Percentiles rank a stretch among this genome's conserved stretches.
Conservation (phyloP, 495 filamentous ascomycete species). For the Hypoxylon cercidicola region DNA sequence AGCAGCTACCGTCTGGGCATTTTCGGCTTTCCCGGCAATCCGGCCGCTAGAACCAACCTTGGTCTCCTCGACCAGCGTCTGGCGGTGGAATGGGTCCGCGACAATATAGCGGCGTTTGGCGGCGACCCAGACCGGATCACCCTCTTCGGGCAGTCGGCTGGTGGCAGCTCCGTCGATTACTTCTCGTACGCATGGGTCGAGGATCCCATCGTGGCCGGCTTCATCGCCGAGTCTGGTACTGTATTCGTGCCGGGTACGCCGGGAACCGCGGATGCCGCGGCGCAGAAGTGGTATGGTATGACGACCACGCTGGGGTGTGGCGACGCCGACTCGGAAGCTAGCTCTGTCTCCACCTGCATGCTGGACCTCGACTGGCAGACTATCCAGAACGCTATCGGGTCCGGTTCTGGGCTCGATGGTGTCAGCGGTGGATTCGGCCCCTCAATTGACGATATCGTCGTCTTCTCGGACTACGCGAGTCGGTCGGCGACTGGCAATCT, state of each 20-base stretch:
- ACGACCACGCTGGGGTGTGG: conserved; percentile 58
- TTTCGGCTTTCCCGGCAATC: conserved; percentile 65
- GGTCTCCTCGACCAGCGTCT: conserved; percentile 66
- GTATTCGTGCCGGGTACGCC: conserved; percentile 46
- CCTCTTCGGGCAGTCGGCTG: conserved; percentile 64
- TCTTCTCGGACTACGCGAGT: conserved; percentile 55
- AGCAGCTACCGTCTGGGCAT: conserved; percentile 70
- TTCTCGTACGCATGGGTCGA: conserved; percentile 56
- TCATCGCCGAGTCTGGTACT: conserved; percentile 65
- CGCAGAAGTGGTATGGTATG: conserved; percentile 50
- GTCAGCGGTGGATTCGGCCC: conserved; percentile 56
- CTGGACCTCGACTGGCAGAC: conserved; percentile 43
- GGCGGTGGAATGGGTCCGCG: conserved; percentile 61
- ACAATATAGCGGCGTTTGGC: conserved; percentile 67
- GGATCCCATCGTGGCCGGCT: conserved; percentile 54
- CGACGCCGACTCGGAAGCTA: conserved; percentile 32
- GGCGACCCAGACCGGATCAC: conserved; percentile 63
- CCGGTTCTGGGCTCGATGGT: conserved; percentile 30
- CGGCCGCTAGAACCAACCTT: conserved; percentile 50
- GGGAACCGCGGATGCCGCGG: conserved; percentile 49
- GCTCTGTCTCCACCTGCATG: conserved; percentile 53
- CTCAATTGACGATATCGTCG: conserved; percentile 55
- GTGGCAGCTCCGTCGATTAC: conserved; percentile 60
- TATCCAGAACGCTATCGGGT: conserved; percentile 46
- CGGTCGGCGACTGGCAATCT: conserved; percentile 26